Conservation (phyloP, 228 moss, liverwort and hornwort genomes). For the Sphagnum fallax region DNA sequence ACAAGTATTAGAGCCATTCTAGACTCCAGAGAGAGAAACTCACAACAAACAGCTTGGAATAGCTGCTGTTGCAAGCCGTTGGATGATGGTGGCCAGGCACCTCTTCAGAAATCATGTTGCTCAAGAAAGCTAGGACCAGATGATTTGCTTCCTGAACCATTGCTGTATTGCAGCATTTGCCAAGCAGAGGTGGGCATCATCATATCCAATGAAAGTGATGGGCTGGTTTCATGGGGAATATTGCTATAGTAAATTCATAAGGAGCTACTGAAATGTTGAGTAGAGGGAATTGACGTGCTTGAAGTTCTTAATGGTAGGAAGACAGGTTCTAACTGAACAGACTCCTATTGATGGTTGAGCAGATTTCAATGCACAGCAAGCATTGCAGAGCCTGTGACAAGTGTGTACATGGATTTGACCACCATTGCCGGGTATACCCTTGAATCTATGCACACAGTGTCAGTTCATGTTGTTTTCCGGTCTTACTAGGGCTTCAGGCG, state of each 20-base stretch:
- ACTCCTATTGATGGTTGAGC: conserved; percentile 4
- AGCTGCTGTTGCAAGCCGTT: conserved; percentile 7
- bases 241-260: no score
- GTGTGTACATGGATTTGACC: conserved; percentile 81
- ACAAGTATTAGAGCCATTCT: conserved; percentile 1
- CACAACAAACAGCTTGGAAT: neutral
- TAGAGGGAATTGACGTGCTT: no score
- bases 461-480: no score
- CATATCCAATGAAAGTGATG: neutral
- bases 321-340: neutral
- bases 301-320: no score
- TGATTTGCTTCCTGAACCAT: conserved; percentile 28
- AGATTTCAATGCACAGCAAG: conserved; percentile 71
- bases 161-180: conserved; percentile 72
- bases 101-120: neutral
- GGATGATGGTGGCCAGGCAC: no score
- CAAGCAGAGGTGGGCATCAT: conserved; percentile 55
- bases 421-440: conserved; percentile 69
- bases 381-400: conserved; percentile 85
- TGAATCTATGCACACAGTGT: no score
- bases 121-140: conserved; percentile 2
- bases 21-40: neutral
- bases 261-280: no score
- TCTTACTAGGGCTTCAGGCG: no score
- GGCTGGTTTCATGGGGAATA: neutral